Percentiles rank a stretch among this genome's conserved stretches.
Evolutionary conservation across 345 rosid species (phyloP).

Genomic region (Pugionium cornutum): DNA sequence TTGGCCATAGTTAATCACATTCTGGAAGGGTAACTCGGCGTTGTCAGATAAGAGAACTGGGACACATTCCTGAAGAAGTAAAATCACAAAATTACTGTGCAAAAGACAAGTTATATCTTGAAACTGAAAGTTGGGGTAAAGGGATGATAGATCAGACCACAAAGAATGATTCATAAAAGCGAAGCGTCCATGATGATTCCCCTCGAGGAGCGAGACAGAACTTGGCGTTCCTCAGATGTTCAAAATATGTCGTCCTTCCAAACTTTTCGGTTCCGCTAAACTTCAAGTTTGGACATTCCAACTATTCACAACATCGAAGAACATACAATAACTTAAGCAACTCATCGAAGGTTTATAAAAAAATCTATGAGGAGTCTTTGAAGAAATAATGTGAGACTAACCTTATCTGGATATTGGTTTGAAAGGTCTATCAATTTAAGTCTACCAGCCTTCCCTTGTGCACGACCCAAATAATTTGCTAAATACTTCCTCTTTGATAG

Average conservation of each 20-base stretch:
- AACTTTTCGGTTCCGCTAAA: conserved; percentile 82
- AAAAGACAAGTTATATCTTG: not conserved
- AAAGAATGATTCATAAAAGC: conserved; percentile 91
- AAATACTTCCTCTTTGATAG: conserved; percentile 69
- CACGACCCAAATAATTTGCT: conserved; percentile 93
- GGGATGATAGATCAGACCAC: conserved; percentile 57
- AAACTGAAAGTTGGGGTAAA: not conserved
- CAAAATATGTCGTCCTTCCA: conserved; percentile 80
- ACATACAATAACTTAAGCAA: not conserved
- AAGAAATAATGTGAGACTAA: conserved; percentile 30
- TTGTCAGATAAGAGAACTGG: conserved; percentile 91
- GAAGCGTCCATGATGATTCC: conserved; percentile 98
- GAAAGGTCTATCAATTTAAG: conserved; percentile 81
- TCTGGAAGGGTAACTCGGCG: conserved; percentile 90
- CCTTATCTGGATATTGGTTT: conserved; percentile 83
- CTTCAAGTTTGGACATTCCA: conserved; percentile 96
- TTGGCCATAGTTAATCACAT: conserved; percentile 73
- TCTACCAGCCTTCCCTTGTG: conserved; percentile 84
- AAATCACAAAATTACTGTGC: not conserved
- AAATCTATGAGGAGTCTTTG: not conserved
- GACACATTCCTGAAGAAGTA: conserved; percentile 77
- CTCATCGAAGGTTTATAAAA: not conserved
- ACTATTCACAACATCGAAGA: conserved; percentile 49
- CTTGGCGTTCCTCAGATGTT: conserved; percentile 84
- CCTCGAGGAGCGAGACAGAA: conserved; percentile 98